Evolutionary conservation across 352 stramenopile genomes (phyloP).

Genomic region (Phytophthora meadii): DNA sequence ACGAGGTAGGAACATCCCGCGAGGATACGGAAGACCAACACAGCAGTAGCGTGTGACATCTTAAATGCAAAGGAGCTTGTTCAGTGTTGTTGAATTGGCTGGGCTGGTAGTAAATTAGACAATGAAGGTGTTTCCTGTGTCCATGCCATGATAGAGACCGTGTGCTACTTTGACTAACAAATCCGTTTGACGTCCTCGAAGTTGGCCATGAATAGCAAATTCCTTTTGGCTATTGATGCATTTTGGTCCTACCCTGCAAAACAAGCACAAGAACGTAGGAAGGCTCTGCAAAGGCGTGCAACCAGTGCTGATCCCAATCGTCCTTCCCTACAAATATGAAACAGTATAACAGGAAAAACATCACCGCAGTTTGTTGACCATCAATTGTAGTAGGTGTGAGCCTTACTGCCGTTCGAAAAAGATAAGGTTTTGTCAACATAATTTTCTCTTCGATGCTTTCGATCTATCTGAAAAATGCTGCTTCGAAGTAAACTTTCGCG

Average conservation of each 20-base stretch:
- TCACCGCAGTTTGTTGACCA: too few relatives aligned
- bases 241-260: background rate
- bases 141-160: background rate
- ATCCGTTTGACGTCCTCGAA: conserved; percentile 17
- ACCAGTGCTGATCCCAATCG: too few relatives aligned
- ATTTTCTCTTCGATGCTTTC: too few relatives aligned
- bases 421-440: too few relatives aligned
- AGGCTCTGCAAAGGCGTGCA: conserved; percentile 6
- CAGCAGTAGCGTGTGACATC: conserved; percentile 27
- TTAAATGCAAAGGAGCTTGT: background rate
- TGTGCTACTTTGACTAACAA: background rate
- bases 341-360: too few relatives aligned
- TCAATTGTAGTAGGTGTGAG: too few relatives aligned
- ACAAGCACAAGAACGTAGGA: conserved; percentile 1
- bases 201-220: conserved; percentile 12
- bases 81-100: background rate
- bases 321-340: too few relatives aligned
- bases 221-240: background rate
- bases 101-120: conserved; percentile 1
- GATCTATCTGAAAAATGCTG: too few relatives aligned
- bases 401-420: too few relatives aligned
- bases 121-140: conserved; percentile 5
- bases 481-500: too few relatives aligned
- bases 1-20: conserved; percentile 34
- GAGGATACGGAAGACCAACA: conserved; percentile 31